Evolutionary conservation across 1,284 basidiomycete species (phyloP), one percentile per base, ranked within the genome.

Genomic region (Ganoderma leucocontextum): DNA sequence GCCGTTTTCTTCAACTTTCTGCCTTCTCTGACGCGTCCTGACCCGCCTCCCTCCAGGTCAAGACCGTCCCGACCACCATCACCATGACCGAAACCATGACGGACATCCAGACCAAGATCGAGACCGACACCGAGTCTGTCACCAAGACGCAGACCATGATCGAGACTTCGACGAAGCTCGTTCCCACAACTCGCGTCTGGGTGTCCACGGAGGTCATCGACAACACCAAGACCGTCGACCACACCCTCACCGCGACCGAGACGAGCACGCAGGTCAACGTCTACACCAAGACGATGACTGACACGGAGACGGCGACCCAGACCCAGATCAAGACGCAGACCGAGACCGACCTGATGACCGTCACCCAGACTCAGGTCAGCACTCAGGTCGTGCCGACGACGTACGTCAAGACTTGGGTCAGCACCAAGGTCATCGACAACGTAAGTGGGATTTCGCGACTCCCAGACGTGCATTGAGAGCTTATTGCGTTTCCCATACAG

Each of bases 171-270:
- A 82, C 86, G 35, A 78, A 86, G 76, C 78, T 86, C 39, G 80
- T 87, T 42, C 88, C 88, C 60, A 91, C 90, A 41, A 91, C 89
- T 22, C 83, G 84, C 59, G 83, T 89, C 58, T 90, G 85, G 84
- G 83, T 89, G 25, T 90, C 89, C 13, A 91, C 90, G 25, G 85
- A 90, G 78, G 80, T 86, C 75, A 83, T 89, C 73, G 87, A 91
- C 80, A 79, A 83, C 64, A 90, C 89, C 67, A 78, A 84, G 78
- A 84, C 80, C 22, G 49, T 85, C 66, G 84, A 87, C 71, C 85
- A 89, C 78, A 90, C 87, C 44, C 78, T 88, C 73, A 90, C 88
- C 70, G 86, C 86, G 17, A 90, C 88, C 59, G 84, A 88, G 80
- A 88, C 85, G 4, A 77, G 77, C 79, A 90, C 88, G 19, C 79